Conservation (phyloP, 495 filamentous ascomycete species). For the Aspergillus kassunensis region DNA sequence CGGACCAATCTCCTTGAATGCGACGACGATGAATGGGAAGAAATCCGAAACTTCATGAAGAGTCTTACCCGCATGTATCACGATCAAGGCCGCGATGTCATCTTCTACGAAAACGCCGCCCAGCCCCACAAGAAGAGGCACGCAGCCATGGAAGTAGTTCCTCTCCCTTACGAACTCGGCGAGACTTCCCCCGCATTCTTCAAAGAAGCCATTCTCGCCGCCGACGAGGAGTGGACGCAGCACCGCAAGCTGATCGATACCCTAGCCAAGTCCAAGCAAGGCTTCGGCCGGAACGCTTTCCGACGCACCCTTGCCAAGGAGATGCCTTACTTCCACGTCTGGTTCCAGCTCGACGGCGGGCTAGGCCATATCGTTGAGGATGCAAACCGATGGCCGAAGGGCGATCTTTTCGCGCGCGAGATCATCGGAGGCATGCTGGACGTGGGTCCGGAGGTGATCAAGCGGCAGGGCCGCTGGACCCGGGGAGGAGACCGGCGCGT, state of each 20-base stretch:
- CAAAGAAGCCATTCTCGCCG: slow-evolving; percentile 82
- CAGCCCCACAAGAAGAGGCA: slow-evolving; percentile 73
- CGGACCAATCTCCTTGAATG: slow-evolving; percentile 89
- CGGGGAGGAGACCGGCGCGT: slow-evolving; percentile 64
- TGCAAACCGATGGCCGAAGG: slow-evolving; percentile 78
- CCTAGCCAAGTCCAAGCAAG: slow-evolving; percentile 60
- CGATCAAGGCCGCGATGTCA: slow-evolving; percentile 80
- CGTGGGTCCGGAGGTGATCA: slow-evolving; percentile 75
- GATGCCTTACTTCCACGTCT: slow-evolving; percentile 98
- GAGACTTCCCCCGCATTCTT: slow-evolving; percentile 94
- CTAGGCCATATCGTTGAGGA: slow-evolving; percentile 93
- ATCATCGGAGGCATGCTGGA: slow-evolving; percentile 93
- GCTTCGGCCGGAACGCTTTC: slow-evolving; percentile 78
- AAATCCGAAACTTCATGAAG: slow-evolving; percentile 99
- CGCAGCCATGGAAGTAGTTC: slow-evolving; percentile 80
- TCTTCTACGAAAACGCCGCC: slow-evolving; percentile 98
- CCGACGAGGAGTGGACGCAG: slow-evolving; percentile 92
- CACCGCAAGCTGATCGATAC: slow-evolving; percentile 95
- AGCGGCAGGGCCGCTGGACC: slow-evolving; percentile 87
- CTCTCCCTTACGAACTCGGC: slow-evolving; percentile 80
- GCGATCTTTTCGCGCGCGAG: slow-evolving; percentile 91
- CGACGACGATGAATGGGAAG: slow-evolving; percentile 99
- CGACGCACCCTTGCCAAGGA: slow-evolving; percentile 82
- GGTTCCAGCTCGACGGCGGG: slow-evolving; percentile 90
- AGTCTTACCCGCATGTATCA: slow-evolving; percentile 88